These are phyloP conservation scores for Macadamia integrifolia DNA, from an alignment of 164 flowering plant species.

Conservation along the genomic window DNA sequence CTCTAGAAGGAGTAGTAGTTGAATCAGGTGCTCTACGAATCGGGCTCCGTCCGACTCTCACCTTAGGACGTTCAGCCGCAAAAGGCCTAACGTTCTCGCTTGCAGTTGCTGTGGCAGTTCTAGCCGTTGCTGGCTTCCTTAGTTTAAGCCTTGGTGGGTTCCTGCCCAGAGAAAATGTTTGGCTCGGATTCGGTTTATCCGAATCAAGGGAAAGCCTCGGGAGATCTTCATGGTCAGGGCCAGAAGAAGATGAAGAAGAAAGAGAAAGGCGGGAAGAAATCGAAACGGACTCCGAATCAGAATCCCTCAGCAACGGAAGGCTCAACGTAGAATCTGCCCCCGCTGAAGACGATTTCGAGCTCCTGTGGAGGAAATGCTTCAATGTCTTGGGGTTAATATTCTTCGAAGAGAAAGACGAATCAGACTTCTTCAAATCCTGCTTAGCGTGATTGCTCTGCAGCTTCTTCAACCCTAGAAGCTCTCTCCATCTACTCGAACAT, in stretches of 20 bases:
- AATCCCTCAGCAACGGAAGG: constrained; percentile 63
- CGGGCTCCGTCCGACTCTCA: constrained; percentile 45
- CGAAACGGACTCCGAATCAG: constrained; percentile 52
- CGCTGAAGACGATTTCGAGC: constrained; percentile 42
- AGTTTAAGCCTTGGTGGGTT: constrained; percentile 39
- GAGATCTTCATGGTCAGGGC: constrained; percentile 65
- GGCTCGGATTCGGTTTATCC: constrained; percentile 35
- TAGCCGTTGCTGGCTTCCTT: constrained; percentile 25
- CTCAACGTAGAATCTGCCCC: constrained; percentile 32
- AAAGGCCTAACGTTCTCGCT: constrained; percentile 15
- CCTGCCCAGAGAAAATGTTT: constrained; percentile 10
- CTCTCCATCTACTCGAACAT: constrained; percentile 86
- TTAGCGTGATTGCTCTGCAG: constrained; percentile 31
- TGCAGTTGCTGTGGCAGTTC: background rate
- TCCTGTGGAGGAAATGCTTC: constrained; percentile 51
- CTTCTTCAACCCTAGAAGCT: constrained; percentile 66
- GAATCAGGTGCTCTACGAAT: constrained; percentile 33
- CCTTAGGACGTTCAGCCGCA: constrained; percentile 1
- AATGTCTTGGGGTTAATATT: constrained; percentile 29
- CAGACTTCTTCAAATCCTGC: constrained; percentile 20
- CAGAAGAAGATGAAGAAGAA: constrained; percentile 60
- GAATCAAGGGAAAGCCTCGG: constrained; percentile 73
- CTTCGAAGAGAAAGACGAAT: constrained; percentile 16
- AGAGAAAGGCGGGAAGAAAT: constrained; percentile 62
- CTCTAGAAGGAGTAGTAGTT: constrained; percentile 22